These are phyloP conservation scores for Colletotrichum caudatum DNA, from an alignment of 2,329 filamentous ascomycete genomes.

Conservation along the genomic window DNA sequence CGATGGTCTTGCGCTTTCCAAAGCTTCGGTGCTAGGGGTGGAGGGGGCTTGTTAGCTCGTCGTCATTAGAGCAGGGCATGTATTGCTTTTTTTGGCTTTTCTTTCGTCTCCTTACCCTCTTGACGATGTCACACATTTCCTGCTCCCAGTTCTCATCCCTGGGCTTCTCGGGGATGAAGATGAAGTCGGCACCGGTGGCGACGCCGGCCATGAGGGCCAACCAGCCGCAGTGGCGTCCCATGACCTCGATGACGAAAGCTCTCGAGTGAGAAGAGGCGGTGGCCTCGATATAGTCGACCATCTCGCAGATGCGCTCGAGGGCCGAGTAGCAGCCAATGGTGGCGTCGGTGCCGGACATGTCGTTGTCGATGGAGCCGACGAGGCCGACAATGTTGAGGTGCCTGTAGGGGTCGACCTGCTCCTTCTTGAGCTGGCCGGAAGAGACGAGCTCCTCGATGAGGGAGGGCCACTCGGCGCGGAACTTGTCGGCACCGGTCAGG, in stretches of 20 bases:
- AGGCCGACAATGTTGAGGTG: constrained; percentile 96
- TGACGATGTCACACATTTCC: constrained; percentile 85
- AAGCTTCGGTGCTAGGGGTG: constrained; percentile 77
- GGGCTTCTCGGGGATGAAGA: constrained; percentile 96
- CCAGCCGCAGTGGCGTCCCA: constrained; percentile 99
- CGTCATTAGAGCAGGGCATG: background rate
- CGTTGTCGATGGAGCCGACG: constrained; percentile 98
- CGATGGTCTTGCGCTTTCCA: constrained; percentile 97
- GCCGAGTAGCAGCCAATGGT: constrained; percentile 98
- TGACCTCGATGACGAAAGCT: constrained; percentile 97
- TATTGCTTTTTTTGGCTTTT: too few relatives aligned
- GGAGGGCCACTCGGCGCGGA: constrained; percentile 91
- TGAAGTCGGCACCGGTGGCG: constrained; percentile 93
- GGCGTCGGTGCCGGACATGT: constrained; percentile 95
- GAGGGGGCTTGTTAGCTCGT: constrained; percentile 23
- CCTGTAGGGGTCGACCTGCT: constrained; percentile 80
- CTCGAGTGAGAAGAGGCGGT: constrained; percentile 94
- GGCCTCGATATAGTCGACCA: constrained; percentile 96
- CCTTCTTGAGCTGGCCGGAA: constrained; percentile 75
- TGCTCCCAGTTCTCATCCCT: constrained; percentile 88
- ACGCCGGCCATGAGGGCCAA: constrained; percentile 96
- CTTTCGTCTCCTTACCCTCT: constrained; percentile 64
- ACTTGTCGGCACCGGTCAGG: constrained; percentile 93
- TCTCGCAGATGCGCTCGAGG: constrained; percentile 91
- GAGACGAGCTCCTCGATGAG: constrained; percentile 86